phyloP scores from a whole-genome alignment of 495 filamentous ascomycete genomes.

The Daldinia childiae region DNA sequence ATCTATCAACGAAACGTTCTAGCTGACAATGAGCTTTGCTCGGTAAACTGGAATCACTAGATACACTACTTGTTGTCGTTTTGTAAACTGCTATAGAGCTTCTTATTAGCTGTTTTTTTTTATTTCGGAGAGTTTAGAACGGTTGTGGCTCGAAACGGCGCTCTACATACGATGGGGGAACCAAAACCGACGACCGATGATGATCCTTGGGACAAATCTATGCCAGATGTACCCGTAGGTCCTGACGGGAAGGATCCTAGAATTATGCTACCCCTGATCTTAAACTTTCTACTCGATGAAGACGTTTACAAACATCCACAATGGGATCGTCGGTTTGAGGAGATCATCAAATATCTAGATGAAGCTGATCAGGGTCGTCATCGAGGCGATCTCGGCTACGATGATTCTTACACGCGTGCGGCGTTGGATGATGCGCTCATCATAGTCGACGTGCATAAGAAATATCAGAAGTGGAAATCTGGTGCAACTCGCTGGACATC shows the following conservation, averaged over 20 bases:
- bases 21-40: constrained; percentile 24
- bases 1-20: constrained; percentile 14
- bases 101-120: neutral
- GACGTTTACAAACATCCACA: constrained; percentile 20
- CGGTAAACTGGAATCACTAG: constrained; percentile 14
- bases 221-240: constrained; percentile 9
- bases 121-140: neutral
- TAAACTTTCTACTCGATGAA: constrained; percentile 40
- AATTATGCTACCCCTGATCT: constrained; percentile 23
- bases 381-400: constrained; percentile 39
- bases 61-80: constrained; percentile 3
- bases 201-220: neutral
- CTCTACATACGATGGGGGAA: neutral
- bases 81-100: constrained; percentile 6
- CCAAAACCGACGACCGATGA: neutral
- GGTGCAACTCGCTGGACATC: constrained; percentile 36
- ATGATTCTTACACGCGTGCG: constrained; percentile 9
- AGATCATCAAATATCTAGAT: constrained; percentile 32
- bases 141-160: neutral
- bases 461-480: constrained; percentile 2
- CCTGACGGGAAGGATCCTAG: constrained; percentile 29
- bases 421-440: constrained; percentile 34
- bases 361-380: constrained; percentile 25
- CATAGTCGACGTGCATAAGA: constrained; percentile 27
- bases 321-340: constrained; percentile 19